Evolutionary conservation across 768 basidiomycete genomes (phyloP), one percentile per base, ranked within the genome.

Genomic region (Tephrocybe sp.): DNA sequence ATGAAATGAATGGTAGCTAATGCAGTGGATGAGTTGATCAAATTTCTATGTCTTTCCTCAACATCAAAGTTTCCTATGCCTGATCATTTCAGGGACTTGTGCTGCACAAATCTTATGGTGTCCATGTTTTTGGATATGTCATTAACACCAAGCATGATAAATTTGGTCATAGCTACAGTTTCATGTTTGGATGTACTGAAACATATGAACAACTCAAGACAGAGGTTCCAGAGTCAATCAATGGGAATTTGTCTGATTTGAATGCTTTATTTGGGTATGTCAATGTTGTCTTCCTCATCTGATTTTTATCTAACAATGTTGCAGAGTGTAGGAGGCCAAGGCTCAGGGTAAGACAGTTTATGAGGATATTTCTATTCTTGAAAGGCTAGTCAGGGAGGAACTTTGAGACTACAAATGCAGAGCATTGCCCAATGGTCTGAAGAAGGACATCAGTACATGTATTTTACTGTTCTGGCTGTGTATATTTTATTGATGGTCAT

Each of bases 131-230:
- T 19, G 34, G 45, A 9, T 47, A 35, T 35, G 5, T 38, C 3
- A 37, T 47, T 25, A 47, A 47, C 25, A 38, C 45, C 13, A 24
- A 47, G 5, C 32, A 11, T 9, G 36, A 47, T 26, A 35, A 47
- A 37, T 47, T 16, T 16, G 45, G 45, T 16, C n/a, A 22, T 13
- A 36, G 13, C 3, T 13, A 37, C 13, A 47, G 45, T 13, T 16
- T 18, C 12, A 34, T 15, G 18, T 47, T 32, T 19, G 45, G 21
- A 15, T 19, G 21, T 8, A n/a, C 45, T 18, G 22, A 13, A 25
- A 13, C 12, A 15, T 47, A 47, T 22, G 35, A 36, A 26, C 4
- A n/a, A 9, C 16, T 47, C 16, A 12, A 27, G 22, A 36, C 2
- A 3, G 4, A 13, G 26, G 13, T 25, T 16, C 12, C 34, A 2